Evolutionary conservation across 768 basidiomycete genomes (phyloP).

Genomic region (Mycena capillaripes): DNA sequence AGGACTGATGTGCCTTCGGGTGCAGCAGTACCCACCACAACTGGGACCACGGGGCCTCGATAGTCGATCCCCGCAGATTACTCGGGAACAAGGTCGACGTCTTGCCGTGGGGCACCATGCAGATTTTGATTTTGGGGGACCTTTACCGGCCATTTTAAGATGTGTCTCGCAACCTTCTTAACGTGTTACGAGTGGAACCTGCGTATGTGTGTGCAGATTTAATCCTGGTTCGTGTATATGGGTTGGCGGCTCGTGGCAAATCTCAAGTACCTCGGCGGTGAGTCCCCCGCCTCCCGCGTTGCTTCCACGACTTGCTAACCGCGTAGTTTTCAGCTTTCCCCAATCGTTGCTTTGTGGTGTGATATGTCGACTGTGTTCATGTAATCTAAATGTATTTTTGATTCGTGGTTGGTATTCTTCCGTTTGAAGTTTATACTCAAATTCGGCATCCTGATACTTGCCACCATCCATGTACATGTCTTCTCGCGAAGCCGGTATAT

Average conservation of each 20-base stretch:
- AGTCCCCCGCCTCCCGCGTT: not conserved
- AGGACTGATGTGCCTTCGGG: not conserved
- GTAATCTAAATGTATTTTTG: too few relatives aligned
- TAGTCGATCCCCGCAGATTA: not conserved
- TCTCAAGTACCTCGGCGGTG: not conserved
- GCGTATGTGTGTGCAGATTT: not conserved
- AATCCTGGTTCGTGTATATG: constrained; percentile 3
- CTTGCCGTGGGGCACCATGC: not conserved
- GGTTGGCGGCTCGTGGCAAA: not conserved
- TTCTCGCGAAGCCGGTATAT: too few relatives aligned
- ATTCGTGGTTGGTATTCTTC: too few relatives aligned
- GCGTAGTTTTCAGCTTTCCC: constrained; percentile 2
- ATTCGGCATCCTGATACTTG: too few relatives aligned
- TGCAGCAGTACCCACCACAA: not conserved
- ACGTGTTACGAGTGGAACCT: not conserved
- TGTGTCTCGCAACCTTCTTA: too few relatives aligned
- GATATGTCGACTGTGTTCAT: too few relatives aligned
- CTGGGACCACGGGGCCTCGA: not conserved
- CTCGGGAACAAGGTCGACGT: not conserved
- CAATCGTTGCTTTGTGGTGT: not conserved
- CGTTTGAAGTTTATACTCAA: too few relatives aligned
- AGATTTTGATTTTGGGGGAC: not conserved
- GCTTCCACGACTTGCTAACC: constrained; percentile 16
- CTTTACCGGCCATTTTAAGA: not conserved
- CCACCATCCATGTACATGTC: too few relatives aligned